Conservation (phyloP, 768 basidiomycete genomes). For the Amanita muscaria region DNA sequence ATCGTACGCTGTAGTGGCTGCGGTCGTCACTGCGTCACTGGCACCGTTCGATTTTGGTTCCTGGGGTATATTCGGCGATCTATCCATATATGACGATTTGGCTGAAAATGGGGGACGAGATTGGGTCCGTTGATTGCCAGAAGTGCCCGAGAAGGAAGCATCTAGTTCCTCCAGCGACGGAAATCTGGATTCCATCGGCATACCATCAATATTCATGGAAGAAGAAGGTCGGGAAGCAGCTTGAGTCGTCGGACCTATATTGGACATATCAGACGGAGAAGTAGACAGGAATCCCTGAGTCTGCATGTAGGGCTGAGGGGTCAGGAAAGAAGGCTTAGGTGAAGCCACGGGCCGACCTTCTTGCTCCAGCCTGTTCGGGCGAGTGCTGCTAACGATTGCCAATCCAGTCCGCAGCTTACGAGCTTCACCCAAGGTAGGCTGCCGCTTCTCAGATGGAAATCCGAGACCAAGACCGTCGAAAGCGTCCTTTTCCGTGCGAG, state of each 20-base stretch:
- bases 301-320: constrained; percentile 5
- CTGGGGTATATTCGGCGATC: not conserved
- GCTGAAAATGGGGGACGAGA: not conserved
- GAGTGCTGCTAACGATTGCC: constrained; percentile 38
- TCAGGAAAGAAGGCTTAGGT: constrained; percentile 23
- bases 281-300: constrained; percentile 15
- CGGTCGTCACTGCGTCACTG: not conserved
- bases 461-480: constrained; percentile 66
- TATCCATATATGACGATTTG: not conserved
- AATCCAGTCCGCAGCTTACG: constrained; percentile 63
- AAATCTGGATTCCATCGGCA: constrained; percentile 64
- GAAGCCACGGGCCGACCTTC: constrained; percentile 18
- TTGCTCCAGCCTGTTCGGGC: constrained; percentile 20
- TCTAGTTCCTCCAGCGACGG: constrained; percentile 85
- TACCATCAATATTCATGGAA: constrained; percentile 24
- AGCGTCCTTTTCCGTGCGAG: constrained; percentile 40
- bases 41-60: not conserved
- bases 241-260: constrained; percentile 21
- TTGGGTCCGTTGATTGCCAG: not conserved
- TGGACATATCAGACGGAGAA: constrained; percentile 23
- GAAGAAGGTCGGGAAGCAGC: constrained; percentile 21
- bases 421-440: constrained; percentile 70
- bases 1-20: not conserved
- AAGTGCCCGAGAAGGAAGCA: constrained; percentile 32
- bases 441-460: constrained; percentile 32